Percentiles rank a stretch among this genome's conserved stretches.
These are phyloP conservation scores for Taphrina wiesneri DNA, from an alignment of 1,139 yeast genomes.

Conservation along the genomic window DNA sequence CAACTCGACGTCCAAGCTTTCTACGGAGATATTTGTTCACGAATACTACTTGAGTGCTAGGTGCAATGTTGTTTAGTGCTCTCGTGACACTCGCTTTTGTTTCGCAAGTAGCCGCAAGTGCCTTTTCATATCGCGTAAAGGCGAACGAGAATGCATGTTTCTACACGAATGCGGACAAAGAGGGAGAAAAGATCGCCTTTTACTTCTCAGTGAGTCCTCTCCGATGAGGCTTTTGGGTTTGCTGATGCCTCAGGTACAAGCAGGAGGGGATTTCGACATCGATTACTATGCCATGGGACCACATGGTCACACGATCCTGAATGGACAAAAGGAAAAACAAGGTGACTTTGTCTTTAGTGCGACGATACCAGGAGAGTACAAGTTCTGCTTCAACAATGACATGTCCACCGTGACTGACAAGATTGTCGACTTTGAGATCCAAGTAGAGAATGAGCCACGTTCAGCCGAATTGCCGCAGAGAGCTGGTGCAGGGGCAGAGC, in stretches of 20 bases:
- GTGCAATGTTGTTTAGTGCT: background rate
- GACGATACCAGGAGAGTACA: conserved; percentile 75
- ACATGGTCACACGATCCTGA: conserved; percentile 57
- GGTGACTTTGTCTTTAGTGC: conserved; percentile 82
- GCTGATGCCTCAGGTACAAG: conserved; percentile 54
- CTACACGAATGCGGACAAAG: conserved; percentile 68
- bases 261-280: conserved; percentile 84
- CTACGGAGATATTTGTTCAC: too few species aligned
- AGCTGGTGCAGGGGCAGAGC: conserved; percentile 59
- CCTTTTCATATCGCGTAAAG: conserved; percentile 49
- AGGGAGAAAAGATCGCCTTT: conserved; percentile 67
- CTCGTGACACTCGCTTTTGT: background rate
- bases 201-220: conserved; percentile 66
- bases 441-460: conserved; percentile 54
- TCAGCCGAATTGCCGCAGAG: conserved; percentile 60
- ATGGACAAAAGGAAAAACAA: conserved; percentile 70
- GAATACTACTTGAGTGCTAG: background rate
- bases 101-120: conserved; percentile 17
- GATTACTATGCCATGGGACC: conserved; percentile 78
- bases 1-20: too few species aligned
- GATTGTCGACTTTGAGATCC: conserved; percentile 84
- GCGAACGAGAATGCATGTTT: conserved; percentile 78
- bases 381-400: conserved; percentile 84
- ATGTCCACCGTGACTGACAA: conserved; percentile 87
- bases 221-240: too few species aligned